A percentile compares a stretch with the other conserved stretches of the same genome.
Conservation (phyloP, 2,329 filamentous ascomycete species). For the Pseudopyrenochaeta lycopersici region DNA sequence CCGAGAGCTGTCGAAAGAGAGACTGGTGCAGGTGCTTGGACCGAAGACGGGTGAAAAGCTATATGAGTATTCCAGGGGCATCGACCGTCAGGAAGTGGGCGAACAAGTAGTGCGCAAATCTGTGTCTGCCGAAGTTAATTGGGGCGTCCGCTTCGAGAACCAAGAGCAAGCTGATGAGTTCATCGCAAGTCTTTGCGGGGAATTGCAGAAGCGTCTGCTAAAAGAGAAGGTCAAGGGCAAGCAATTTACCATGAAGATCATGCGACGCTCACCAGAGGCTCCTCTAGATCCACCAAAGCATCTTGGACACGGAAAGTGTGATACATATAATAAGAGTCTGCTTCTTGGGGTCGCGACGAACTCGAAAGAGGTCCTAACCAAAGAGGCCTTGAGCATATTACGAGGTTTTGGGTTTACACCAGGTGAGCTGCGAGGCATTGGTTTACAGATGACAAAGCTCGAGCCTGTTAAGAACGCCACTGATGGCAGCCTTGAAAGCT, state of each 20-base stretch:
- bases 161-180: constrained; percentile 96
- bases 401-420: constrained; percentile 84
- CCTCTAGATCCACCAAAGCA: constrained; percentile 93
- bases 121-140: constrained; percentile 96
- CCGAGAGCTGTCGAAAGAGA: constrained; percentile 78
- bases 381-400: constrained; percentile 85
- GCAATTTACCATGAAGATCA: constrained; percentile 92
- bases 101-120: constrained; percentile 89
- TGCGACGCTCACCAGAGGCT: constrained; percentile 85
- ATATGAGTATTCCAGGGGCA: constrained; percentile 88
- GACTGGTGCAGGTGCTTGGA: constrained; percentile 75
- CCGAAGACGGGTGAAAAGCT: constrained; percentile 93
- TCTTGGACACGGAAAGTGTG: constrained; percentile 93
- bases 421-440: constrained; percentile 90
- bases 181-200: constrained; percentile 81
- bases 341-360: constrained; percentile 86
- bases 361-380: constrained; percentile 73
- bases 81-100: constrained; percentile 86
- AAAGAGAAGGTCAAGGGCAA: constrained; percentile 87
- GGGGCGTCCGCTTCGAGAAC: constrained; percentile 94
- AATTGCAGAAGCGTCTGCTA: constrained; percentile 80
- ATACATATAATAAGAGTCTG: constrained; percentile 89
- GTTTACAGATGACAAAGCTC: constrained; percentile 92
- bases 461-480: constrained; percentile 74
- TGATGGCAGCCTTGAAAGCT: constrained; percentile 69